Percentiles rank a stretch among this genome's conserved stretches.
Evolutionary conservation across 176 grass and related monocot genomes (phyloP).

Genomic region (Thalia dealbata): DNA sequence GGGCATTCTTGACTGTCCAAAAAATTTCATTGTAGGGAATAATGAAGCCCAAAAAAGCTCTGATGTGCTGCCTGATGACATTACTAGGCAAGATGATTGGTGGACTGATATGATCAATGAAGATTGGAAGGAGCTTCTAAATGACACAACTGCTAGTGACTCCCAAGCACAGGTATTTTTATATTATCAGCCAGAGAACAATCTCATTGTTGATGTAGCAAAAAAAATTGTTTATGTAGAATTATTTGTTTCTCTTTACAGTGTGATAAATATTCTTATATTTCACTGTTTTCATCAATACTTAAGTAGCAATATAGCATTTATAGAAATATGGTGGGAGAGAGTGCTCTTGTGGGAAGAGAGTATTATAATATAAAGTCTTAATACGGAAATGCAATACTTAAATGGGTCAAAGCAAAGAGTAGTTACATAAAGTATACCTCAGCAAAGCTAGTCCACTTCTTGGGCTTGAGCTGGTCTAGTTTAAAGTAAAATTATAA

Average conservation of each 20-base stretch:
- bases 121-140: conserved; percentile 38
- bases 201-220: neutral
- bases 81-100: conserved; percentile 24
- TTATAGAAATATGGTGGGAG: too few relatives aligned
- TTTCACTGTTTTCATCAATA: neutral
- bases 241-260: neutral
- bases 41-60: neutral
- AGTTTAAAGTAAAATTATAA: too few relatives aligned
- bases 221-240: neutral
- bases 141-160: conserved; percentile 21
- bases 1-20: conserved; percentile 1
- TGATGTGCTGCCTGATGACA: conserved; percentile 18
- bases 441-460: too few relatives aligned
- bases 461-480: too few relatives aligned
- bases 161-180: conserved; percentile 21
- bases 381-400: too few relatives aligned
- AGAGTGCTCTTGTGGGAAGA: too few relatives aligned
- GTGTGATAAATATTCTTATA: neutral
- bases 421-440: too few relatives aligned
- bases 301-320: too few relatives aligned
- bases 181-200: neutral
- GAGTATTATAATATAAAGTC: too few relatives aligned
- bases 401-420: too few relatives aligned
- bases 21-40: neutral
- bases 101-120: conserved; percentile 34